A percentile compares a stretch with the other conserved stretches of the same genome.
Evolutionary conservation across 305 asterid species (phyloP).

Genomic region (Solanum hybrid): DNA sequence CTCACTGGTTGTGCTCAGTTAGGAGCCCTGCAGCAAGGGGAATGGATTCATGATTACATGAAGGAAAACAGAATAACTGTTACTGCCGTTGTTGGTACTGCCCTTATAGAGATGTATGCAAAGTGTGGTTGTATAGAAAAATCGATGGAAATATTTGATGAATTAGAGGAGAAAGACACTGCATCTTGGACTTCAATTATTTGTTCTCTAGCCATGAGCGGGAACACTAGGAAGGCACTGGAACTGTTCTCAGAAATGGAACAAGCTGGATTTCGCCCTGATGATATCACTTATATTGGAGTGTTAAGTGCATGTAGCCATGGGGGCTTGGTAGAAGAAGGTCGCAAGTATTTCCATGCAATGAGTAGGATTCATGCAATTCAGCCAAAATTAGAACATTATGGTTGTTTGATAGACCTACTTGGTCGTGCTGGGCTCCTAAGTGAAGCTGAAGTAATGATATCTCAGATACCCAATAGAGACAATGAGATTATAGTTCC

Average conservation of each 20-base stretch:
- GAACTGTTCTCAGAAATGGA: constrained; percentile 49
- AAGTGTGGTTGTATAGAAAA: constrained; percentile 61
- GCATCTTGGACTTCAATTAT: constrained; percentile 66
- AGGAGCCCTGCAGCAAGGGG: constrained; percentile 57
- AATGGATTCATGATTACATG: constrained; percentile 49
- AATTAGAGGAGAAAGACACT: constrained; percentile 41
- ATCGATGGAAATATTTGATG: constrained; percentile 37
- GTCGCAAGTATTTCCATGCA: constrained; percentile 38
- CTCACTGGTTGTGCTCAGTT: constrained; percentile 74
- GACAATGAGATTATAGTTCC: constrained; percentile 29
- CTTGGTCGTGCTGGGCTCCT: constrained; percentile 66
- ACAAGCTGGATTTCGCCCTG: constrained; percentile 35
- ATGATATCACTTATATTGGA: constrained; percentile 58
- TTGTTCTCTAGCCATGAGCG: constrained; percentile 58
- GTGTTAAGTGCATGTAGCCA: constrained; percentile 70
- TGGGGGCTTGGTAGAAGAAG: constrained; percentile 64
- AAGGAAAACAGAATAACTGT: constrained; percentile 31
- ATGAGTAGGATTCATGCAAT: constrained; percentile 32
- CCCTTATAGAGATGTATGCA: constrained; percentile 71
- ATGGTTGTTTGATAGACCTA: constrained; percentile 60
- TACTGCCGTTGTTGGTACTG: constrained; percentile 59
- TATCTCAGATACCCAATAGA: constrained; percentile 25
- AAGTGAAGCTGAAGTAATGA: constrained; percentile 48
- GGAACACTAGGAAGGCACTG: constrained; percentile 36
- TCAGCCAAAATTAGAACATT: constrained; percentile 60